Conservation (phyloP, 768 basidiomycete species). For the Leucocoprinus leucothites region DNA sequence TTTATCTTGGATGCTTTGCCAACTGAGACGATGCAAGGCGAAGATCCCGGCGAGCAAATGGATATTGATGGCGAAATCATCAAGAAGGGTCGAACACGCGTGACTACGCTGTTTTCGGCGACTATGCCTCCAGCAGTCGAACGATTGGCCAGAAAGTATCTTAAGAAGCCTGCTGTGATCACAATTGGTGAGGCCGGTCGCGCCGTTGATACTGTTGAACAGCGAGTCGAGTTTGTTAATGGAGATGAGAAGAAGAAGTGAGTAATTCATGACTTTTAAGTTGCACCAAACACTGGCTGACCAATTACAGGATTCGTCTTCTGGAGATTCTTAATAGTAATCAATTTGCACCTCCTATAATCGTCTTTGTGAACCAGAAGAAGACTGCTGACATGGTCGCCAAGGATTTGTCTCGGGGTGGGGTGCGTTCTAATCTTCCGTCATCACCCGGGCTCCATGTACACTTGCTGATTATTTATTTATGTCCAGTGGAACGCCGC, state of each 20-base stretch:
- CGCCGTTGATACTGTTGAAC: conserved; percentile 97
- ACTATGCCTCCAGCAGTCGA: conserved; percentile 99
- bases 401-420: conserved; percentile 87
- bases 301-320: conserved; percentile 64
- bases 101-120: conserved; percentile 97
- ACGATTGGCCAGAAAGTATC: conserved; percentile 90
- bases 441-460: conserved; percentile 11
- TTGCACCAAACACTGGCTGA: conserved; percentile 8
- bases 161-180: conserved; percentile 89
- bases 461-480: neutral
- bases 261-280: conserved; percentile 23
- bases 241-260: conserved; percentile 98
- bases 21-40: conserved; percentile 82
- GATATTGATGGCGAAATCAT: conserved; percentile 71
- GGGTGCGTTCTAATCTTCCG: conserved; percentile 48
- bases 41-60: conserved; percentile 72
- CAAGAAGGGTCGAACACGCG: conserved; percentile 77
- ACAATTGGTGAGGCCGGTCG: conserved; percentile 98
- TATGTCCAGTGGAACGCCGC: conserved; percentile 75
- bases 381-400: conserved; percentile 99
- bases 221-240: conserved; percentile 87
- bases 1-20: conserved; percentile 95
- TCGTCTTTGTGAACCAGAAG: conserved; percentile 99
- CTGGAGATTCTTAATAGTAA: conserved; percentile 92
- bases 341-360: conserved; percentile 84